These are phyloP conservation scores for Colletotrichum horii DNA, from an alignment of 2,329 filamentous ascomycete species.

Conservation along the genomic window DNA sequence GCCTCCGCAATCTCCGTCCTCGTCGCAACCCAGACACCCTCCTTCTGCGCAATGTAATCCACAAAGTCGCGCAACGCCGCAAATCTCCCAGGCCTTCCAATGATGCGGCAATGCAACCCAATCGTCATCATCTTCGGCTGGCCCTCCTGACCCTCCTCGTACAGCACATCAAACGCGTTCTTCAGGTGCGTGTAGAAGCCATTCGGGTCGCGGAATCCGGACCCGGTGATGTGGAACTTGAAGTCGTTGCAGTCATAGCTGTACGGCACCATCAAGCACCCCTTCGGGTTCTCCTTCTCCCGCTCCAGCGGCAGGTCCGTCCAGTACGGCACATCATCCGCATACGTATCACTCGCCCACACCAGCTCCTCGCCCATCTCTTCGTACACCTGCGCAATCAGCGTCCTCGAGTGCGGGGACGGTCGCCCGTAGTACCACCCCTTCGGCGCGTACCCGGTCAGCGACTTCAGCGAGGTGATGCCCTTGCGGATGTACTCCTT, in stretches of 20 bases:
- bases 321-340: constrained; percentile 63
- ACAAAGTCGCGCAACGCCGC: constrained; percentile 57
- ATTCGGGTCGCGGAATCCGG: constrained; percentile 48
- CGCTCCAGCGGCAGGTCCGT: constrained; percentile 55
- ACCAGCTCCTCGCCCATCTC: constrained; percentile 56
- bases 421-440: constrained; percentile 56
- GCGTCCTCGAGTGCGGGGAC: constrained; percentile 47
- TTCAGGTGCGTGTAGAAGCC: constrained; percentile 53
- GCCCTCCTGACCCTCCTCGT: constrained; percentile 53
- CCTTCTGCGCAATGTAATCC: constrained; percentile 56
- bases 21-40: constrained; percentile 59
- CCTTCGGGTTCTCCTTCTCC: constrained; percentile 41
- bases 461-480: constrained; percentile 43
- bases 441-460: constrained; percentile 49
- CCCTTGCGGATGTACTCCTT: constrained; percentile 50
- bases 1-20: constrained; percentile 56
- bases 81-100: constrained; percentile 56
- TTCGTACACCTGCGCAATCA: constrained; percentile 54
- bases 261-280: constrained; percentile 60
- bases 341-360: constrained; percentile 56
- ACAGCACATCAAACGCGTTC: constrained; percentile 58
- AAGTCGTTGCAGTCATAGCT: constrained; percentile 62
- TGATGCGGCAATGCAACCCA: constrained; percentile 56
- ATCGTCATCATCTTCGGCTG: constrained; percentile 64
- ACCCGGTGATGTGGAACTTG: constrained; percentile 41